Percentiles rank a stretch among this genome's conserved stretches.
Conservation (phyloP, 2,329 filamentous ascomycete species). For the Fusarium sp. region DNA sequence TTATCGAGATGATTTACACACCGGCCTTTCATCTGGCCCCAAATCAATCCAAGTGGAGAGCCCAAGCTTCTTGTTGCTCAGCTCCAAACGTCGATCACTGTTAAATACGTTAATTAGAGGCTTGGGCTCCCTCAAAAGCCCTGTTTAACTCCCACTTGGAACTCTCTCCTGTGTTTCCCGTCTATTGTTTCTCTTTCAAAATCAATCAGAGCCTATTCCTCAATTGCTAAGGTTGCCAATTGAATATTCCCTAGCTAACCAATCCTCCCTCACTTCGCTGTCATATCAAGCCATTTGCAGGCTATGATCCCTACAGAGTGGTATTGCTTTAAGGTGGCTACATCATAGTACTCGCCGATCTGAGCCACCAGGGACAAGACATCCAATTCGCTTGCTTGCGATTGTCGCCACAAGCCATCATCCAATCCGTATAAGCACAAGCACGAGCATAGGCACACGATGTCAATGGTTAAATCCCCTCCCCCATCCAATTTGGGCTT, state of each 20-base stretch:
- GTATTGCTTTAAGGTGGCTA: slow-evolving; percentile 44
- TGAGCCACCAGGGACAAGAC: slow-evolving; percentile 33
- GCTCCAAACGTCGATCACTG: slow-evolving; percentile 36
- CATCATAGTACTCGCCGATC: slow-evolving; percentile 48
- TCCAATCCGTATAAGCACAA: slow-evolving; percentile 22
- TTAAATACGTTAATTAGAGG: slow-evolving; percentile 38
- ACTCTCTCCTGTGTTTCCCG: background rate
- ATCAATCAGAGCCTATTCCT: background rate
- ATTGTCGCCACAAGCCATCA: slow-evolving; percentile 39
- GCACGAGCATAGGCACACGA: slow-evolving; percentile 19
- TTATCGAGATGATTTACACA: slow-evolving; percentile 32
- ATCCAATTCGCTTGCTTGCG: slow-evolving; percentile 18
- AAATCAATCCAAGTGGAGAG: slow-evolving; percentile 37
- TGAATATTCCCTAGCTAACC: slow-evolving; percentile 13
- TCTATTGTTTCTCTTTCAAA: slow-evolving; percentile 3
- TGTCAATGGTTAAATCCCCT: slow-evolving; percentile 42
- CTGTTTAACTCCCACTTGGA: slow-evolving; percentile 7
- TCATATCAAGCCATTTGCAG: slow-evolving; percentile 34
- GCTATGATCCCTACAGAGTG: slow-evolving; percentile 46
- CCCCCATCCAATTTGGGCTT: slow-evolving; percentile 36
- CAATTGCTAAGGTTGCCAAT: slow-evolving; percentile 22
- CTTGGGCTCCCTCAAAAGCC: slow-evolving; percentile 16
- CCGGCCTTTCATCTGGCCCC: slow-evolving; percentile 19
- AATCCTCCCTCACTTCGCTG: slow-evolving; percentile 7
- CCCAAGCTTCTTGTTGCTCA: slow-evolving; percentile 31